A percentile compares a stretch with the other conserved stretches of the same genome.
phyloP scores from a whole-genome alignment of 2,329 filamentous ascomycete genomes.

The Trichoderma koningii region DNA sequence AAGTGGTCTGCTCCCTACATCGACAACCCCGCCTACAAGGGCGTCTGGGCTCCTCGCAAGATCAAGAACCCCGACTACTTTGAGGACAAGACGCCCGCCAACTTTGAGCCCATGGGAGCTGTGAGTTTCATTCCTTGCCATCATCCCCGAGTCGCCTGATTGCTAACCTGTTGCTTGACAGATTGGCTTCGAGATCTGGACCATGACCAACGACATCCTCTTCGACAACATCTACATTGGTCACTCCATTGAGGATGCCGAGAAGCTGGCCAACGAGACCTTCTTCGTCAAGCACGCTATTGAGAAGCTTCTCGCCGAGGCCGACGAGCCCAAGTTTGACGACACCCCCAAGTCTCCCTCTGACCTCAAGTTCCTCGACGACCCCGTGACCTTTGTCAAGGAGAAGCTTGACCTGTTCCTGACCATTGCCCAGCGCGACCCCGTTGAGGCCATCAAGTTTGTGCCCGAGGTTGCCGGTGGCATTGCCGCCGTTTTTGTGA shows the following conservation, averaged over 20 bases:
- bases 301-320: constrained; percentile 79
- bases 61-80: constrained; percentile 95
- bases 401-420: constrained; percentile 94
- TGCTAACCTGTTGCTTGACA: constrained; percentile 38
- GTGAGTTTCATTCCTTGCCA: constrained; percentile 57
- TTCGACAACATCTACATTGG: constrained; percentile 99
- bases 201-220: constrained; percentile 98
- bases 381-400: constrained; percentile 83
- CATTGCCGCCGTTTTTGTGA: constrained; percentile 69
- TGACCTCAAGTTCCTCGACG: constrained; percentile 85
- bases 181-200: constrained; percentile 99
- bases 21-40: constrained; percentile 98
- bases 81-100: constrained; percentile 94
- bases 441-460: constrained; percentile 80
- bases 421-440: constrained; percentile 77
- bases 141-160: not conserved
- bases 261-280: constrained; percentile 83
- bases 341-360: constrained; percentile 67
- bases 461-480: constrained; percentile 89
- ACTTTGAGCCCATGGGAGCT: constrained; percentile 97
- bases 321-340: constrained; percentile 73
- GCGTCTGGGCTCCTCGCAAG: constrained; percentile 89
- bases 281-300: constrained; percentile 85
- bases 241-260: constrained; percentile 90
- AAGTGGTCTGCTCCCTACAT: constrained; percentile 93